Conservation (phyloP, 495 filamentous ascomycete genomes). For the Penicillium maclennaniae region DNA sequence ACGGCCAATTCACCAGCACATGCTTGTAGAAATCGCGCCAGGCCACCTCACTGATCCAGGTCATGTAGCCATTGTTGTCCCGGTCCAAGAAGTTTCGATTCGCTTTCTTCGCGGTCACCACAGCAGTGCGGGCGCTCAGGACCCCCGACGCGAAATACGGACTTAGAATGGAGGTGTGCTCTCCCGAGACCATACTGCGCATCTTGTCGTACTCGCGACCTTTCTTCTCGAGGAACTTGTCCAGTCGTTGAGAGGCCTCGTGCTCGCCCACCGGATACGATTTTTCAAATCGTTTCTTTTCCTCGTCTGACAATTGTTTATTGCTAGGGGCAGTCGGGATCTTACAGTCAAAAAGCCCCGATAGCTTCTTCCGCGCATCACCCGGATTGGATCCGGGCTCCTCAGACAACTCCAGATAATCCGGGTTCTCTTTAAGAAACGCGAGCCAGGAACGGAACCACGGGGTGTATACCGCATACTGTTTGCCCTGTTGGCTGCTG, state of each 20-base stretch:
- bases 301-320: constrained; percentile 58
- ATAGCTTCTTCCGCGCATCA: constrained; percentile 47
- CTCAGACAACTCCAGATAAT: constrained; percentile 57
- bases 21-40: constrained; percentile 95
- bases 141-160: constrained; percentile 77
- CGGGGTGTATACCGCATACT: constrained; percentile 80
- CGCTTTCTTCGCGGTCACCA: constrained; percentile 58
- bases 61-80: constrained; percentile 60
- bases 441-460: constrained; percentile 77
- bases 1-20: constrained; percentile 82
- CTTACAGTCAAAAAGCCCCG: constrained; percentile 56
- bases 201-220: constrained; percentile 56
- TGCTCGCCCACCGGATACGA: constrained; percentile 81
- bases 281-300: constrained; percentile 51
- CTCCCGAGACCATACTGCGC: constrained; percentile 57
- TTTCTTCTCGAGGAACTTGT: constrained; percentile 67
- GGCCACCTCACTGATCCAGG: constrained; percentile 85
- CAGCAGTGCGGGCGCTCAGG: constrained; percentile 70
- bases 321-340: constrained; percentile 64
- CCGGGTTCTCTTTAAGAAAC: constrained; percentile 63
- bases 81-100: constrained; percentile 72
- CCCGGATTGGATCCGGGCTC: constrained; percentile 59
- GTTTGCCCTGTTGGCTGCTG: constrained; percentile 59
- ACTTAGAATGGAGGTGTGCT: constrained; percentile 69
- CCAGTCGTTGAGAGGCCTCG: constrained; percentile 62